These are phyloP conservation scores for Dactylonectria macrodidyma DNA, from an alignment of 2,329 filamentous ascomycete genomes.

Conservation along the genomic window DNA sequence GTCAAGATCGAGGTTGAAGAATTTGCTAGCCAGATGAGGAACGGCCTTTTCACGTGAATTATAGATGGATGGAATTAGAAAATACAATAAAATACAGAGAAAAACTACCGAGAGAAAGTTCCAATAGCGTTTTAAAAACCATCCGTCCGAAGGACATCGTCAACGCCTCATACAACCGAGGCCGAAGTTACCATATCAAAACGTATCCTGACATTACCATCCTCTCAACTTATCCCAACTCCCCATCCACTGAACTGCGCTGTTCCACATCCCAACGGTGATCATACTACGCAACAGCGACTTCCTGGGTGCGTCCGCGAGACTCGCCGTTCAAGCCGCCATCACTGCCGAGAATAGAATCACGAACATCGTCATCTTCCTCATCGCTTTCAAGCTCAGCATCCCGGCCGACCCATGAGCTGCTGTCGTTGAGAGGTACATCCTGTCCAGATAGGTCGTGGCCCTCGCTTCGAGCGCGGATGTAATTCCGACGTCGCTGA, in stretches of 20 bases:
- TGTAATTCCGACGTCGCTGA: constrained; percentile 83
- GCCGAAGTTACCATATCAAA: constrained; percentile 40
- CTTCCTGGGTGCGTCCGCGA: constrained; percentile 69
- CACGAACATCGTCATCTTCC: constrained; percentile 68
- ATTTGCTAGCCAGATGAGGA: constrained; percentile 69
- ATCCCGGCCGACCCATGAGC: constrained; percentile 87
- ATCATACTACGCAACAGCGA: constrained; percentile 59
- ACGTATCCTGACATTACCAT: constrained; percentile 21
- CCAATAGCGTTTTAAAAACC: constrained; percentile 44
- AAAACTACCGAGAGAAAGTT: constrained; percentile 44
- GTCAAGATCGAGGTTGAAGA: constrained; percentile 91
- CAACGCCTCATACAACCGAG: constrained; percentile 48
- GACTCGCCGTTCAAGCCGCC: constrained; percentile 69
- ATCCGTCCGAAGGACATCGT: constrained; percentile 39
- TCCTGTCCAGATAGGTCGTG: constrained; percentile 90
- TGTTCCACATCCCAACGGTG: constrained; percentile 18
- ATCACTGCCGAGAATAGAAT: constrained; percentile 68
- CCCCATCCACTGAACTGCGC: constrained; percentile 4
- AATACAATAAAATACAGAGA: constrained; percentile 44
- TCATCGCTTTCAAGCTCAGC: constrained; percentile 76
- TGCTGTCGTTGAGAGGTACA: constrained; percentile 80
- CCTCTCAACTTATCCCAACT: constrained; percentile 1
- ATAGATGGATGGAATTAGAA: constrained; percentile 45
- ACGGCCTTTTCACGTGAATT: constrained; percentile 30
- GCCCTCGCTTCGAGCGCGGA: constrained; percentile 78